These are phyloP conservation scores for Ascochyta clinopodiicola DNA, from an alignment of 2,329 filamentous ascomycete genomes.

Conservation along the genomic window DNA sequence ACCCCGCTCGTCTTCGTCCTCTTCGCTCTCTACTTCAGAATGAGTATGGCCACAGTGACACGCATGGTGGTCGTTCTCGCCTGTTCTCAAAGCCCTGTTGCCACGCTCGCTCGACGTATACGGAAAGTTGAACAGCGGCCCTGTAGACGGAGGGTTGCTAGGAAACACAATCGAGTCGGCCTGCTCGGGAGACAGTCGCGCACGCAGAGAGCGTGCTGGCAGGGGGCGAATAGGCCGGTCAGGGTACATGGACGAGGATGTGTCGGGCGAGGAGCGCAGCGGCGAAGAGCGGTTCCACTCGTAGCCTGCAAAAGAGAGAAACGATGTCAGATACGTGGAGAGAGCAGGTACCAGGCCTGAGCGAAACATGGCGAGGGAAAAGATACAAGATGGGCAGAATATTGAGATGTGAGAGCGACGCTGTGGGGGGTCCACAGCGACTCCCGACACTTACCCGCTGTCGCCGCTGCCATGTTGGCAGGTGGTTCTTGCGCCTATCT, in stretches of 20 bases:
- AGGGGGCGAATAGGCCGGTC: conserved; percentile 92
- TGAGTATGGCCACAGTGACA: conserved; percentile 56
- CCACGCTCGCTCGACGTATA: conserved; percentile 46
- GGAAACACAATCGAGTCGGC: conserved; percentile 85
- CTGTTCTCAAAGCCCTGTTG: conserved; percentile 46
- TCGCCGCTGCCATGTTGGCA: conserved; percentile 50
- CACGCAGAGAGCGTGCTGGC: conserved; percentile 85
- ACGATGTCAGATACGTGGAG: conserved; percentile 43
- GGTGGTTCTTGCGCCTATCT: conserved; percentile 30
- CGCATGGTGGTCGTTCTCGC: conserved; percentile 59
- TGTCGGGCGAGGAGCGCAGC: conserved; percentile 64
- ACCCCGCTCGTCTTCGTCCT: conserved; percentile 58
- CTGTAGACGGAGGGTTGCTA: conserved; percentile 71
- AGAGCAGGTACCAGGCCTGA: conserved; percentile 33
- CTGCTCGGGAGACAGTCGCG: conserved; percentile 83
- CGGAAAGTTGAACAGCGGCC: conserved; percentile 79
- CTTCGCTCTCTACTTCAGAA: conserved; percentile 65
- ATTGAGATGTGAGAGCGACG: conserved; percentile 28
- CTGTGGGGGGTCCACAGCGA: conserved; percentile 29
- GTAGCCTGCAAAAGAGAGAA: conserved; percentile 47
- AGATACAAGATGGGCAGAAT: conserved; percentile 26
- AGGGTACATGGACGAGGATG: conserved; percentile 79
- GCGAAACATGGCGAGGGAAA: conserved; percentile 22
- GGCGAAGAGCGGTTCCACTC: conserved; percentile 51
- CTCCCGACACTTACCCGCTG: conserved; percentile 48